These are phyloP conservation scores for Wallacemonas collosoma DNA, from an alignment of 208 protist genomes.

Conservation along the genomic window DNA sequence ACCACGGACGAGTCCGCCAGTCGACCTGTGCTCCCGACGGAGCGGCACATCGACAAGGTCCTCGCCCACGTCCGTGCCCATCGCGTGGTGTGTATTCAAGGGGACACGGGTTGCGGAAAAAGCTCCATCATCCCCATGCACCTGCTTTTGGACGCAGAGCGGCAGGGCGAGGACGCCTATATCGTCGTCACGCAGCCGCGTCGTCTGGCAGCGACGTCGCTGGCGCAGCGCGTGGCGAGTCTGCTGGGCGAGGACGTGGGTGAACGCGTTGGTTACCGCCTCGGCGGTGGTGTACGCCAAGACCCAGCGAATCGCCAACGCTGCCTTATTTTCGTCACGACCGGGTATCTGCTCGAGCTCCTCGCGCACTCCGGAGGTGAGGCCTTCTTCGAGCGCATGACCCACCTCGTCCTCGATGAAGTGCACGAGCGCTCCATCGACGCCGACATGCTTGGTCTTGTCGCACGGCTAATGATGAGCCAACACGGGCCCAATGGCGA, in stretches of 20 bases:
- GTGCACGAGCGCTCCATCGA: slow-evolving; percentile 51
- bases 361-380: slow-evolving; percentile 28
- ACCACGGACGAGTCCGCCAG: not conserved
- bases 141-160: slow-evolving; percentile 32
- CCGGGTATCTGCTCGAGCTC: slow-evolving; percentile 33
- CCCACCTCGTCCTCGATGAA: slow-evolving; percentile 51
- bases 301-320: slow-evolving; percentile 19
- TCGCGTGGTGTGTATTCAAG: slow-evolving; percentile 33
- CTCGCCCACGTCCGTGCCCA: slow-evolving; percentile 8
- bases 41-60: slow-evolving; percentile 20
- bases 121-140: slow-evolving; percentile 38
- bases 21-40: slow-evolving; percentile 15
- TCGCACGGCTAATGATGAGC: slow-evolving; percentile 35
- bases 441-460: slow-evolving; percentile 40
- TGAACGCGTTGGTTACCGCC: slow-evolving; percentile 39
- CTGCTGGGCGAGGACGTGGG: slow-evolving; percentile 29
- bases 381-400: slow-evolving; percentile 27
- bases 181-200: slow-evolving; percentile 58
- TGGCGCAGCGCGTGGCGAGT: slow-evolving; percentile 29
- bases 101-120: slow-evolving; percentile 45
- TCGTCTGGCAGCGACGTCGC: slow-evolving; percentile 35
- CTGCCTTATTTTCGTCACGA: slow-evolving; percentile 34
- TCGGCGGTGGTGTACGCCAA: slow-evolving; percentile 46
- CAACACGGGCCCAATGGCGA: not conserved
- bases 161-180: not conserved